Evolutionary conservation across 495 filamentous ascomycete species (phyloP).

Genomic region (Beverwykella pulmonaria): DNA sequence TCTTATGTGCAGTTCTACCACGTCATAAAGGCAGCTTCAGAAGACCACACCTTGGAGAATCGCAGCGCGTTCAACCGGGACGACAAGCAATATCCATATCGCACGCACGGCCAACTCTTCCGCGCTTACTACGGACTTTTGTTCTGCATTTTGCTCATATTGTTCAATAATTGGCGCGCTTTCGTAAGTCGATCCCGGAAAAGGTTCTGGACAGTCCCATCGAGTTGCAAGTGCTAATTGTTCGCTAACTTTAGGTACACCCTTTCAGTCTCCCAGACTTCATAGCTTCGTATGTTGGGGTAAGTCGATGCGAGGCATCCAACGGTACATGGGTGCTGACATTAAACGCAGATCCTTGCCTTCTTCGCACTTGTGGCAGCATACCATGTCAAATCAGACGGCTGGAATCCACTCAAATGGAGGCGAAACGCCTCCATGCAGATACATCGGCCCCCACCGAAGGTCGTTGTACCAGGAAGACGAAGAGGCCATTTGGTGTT

Average conservation of each 20-base stretch:
- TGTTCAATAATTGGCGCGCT: conserved; percentile 53
- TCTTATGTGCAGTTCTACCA: conserved; percentile 51
- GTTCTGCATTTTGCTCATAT: conserved; percentile 48
- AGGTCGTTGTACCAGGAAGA: conserved; percentile 33
- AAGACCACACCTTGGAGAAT: conserved; percentile 43
- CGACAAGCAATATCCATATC: conserved; percentile 52
- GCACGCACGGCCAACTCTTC: conserved; percentile 53
- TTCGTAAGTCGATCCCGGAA: conserved; percentile 44
- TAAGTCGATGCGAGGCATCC: conserved; percentile 37
- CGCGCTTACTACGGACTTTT: conserved; percentile 52
- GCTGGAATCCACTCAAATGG: conserved; percentile 40
- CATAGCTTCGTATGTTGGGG: conserved; percentile 54
- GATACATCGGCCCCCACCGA: conserved; percentile 32
- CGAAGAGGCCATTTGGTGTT: conserved; percentile 27
- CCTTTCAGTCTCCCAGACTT: conserved; percentile 47
- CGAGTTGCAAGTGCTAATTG: neutral
- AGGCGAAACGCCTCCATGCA: conserved; percentile 36
- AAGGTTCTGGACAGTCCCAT: neutral
- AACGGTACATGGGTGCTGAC: neutral
- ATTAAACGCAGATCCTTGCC: conserved; percentile 32
- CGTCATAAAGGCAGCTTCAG: conserved; percentile 32
- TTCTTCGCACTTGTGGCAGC: conserved; percentile 42
- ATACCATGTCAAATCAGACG: conserved; percentile 43
- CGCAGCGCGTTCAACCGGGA: conserved; percentile 49
- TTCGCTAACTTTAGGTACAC: neutral